Conservation (phyloP, 768 basidiomycete genomes). For the Kwoniella dejecticola region DNA sequence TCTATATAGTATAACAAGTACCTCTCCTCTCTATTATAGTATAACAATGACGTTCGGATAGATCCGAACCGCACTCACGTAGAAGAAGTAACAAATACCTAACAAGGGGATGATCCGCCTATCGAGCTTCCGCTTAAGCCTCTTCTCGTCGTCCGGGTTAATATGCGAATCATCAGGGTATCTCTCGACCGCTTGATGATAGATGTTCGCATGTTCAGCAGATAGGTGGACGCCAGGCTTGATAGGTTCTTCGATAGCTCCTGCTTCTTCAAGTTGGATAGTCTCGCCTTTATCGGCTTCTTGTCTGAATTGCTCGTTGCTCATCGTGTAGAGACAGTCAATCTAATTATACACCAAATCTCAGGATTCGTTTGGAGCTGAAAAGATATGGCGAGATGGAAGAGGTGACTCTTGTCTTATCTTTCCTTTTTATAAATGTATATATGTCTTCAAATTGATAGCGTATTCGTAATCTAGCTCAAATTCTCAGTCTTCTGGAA, state of each 20-base stretch:
- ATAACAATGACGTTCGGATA: neutral
- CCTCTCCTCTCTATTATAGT: too few relatives aligned
- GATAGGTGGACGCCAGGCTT: conserved; percentile 20
- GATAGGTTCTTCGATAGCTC: conserved; percentile 7
- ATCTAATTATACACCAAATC: neutral
- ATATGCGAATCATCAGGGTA: conserved; percentile 44
- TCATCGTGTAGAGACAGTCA: neutral
- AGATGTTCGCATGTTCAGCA: conserved; percentile 29
- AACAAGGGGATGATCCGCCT: conserved; percentile 40
- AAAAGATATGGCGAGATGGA: too few relatives aligned
- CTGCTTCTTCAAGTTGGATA: conserved; percentile 17
- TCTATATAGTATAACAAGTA: too few relatives aligned
- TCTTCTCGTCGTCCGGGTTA: conserved; percentile 43
- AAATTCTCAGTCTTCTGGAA: too few relatives aligned
- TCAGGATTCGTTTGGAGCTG: too few relatives aligned
- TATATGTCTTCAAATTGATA: too few relatives aligned
- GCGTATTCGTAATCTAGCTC: too few relatives aligned
- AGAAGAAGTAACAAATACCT: conserved; percentile 50
- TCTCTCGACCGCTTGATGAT: conserved; percentile 46
- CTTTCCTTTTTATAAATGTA: too few relatives aligned
- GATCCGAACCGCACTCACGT: conserved; percentile 19
- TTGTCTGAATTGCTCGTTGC: conserved; percentile 3
- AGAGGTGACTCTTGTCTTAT: too few relatives aligned
- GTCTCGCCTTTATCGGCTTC: conserved; percentile 6
- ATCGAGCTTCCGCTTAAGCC: conserved; percentile 47